phyloP scores from a whole-genome alignment of 2,329 filamentous ascomycete species.

The Elsinoe necatrix region DNA sequence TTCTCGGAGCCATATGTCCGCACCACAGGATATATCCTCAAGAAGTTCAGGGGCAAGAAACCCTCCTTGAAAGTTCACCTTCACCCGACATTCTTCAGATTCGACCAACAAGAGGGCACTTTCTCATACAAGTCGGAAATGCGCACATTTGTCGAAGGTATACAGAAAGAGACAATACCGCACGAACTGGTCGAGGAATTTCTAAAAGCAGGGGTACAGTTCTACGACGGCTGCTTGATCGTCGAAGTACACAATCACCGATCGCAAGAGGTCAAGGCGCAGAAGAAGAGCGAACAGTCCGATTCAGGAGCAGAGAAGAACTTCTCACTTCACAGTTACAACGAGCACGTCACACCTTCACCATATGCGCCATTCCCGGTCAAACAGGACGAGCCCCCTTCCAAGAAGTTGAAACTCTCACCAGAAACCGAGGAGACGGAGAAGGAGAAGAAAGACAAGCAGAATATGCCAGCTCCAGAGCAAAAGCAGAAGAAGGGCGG shows the following conservation, averaged over 20 bases:
- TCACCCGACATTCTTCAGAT: constrained; percentile 76
- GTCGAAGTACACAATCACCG: constrained; percentile 90
- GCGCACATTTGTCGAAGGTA: constrained; percentile 69
- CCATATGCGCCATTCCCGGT: constrained; percentile 65
- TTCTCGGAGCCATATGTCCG: constrained; percentile 46
- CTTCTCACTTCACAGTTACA: constrained; percentile 89
- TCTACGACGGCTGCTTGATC: constrained; percentile 91
- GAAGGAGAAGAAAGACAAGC: constrained; percentile 39
- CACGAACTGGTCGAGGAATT: constrained; percentile 83
- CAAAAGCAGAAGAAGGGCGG: constrained; percentile 27
- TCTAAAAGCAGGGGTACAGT: constrained; percentile 59
- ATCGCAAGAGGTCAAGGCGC: constrained; percentile 50
- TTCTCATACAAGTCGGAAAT: constrained; percentile 91
- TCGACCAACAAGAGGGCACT: constrained; percentile 88
- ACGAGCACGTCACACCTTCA: constrained; percentile 81
- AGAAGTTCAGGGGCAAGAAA: constrained; percentile 61
- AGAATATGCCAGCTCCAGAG: constrained; percentile 13
- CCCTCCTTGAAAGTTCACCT: constrained; percentile 84
- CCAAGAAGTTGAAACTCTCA: constrained; percentile 40
- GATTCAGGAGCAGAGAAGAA: constrained; percentile 52
- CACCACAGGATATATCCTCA: constrained; percentile 69
- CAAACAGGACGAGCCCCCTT: constrained; percentile 22
- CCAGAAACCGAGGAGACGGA: constrained; percentile 25
- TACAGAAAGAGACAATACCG: constrained; percentile 68
- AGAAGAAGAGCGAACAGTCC: constrained; percentile 36